These are phyloP conservation scores for Symbiodinium pilosum DNA, from an alignment of 73 alveolate species.

Conservation along the genomic window DNA sequence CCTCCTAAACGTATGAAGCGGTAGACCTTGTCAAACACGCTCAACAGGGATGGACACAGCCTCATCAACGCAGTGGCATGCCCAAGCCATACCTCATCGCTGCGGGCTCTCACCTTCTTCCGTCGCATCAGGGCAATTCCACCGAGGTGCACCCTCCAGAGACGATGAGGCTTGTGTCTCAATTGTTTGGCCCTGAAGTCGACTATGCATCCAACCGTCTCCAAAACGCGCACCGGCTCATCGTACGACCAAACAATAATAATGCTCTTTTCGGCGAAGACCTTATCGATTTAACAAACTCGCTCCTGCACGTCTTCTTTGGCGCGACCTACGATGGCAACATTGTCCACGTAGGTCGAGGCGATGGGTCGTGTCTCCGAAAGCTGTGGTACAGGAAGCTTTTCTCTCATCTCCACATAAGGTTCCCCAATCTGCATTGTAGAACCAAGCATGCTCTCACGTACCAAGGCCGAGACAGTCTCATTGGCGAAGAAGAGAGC, in stretches of 20 bases:
- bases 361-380: not conserved
- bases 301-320: not conserved
- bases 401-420: not conserved
- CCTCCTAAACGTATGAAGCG: not conserved
- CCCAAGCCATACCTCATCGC: constrained; percentile 19
- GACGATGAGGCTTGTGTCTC: not conserved
- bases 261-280: too few relatives aligned
- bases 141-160: constrained; percentile 13
- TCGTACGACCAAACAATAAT: too few relatives aligned
- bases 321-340: constrained; percentile 2
- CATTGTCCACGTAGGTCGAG: not conserved
- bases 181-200: not conserved
- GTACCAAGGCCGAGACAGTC: not conserved
- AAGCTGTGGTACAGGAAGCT: constrained; percentile 16
- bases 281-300: too few relatives aligned
- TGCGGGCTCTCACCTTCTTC: not conserved
- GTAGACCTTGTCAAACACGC: not conserved
- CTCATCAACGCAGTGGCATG: constrained; percentile 11
- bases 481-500: constrained; percentile 22
- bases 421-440: too few relatives aligned
- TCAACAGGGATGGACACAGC: not conserved
- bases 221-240: not conserved
- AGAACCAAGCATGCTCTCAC: not conserved
- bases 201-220: constrained; percentile 1
- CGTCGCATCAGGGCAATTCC: not conserved